Evolutionary conservation across 139 green algal genomes (phyloP).

Genomic region (Coccomyxa sp.): DNA sequence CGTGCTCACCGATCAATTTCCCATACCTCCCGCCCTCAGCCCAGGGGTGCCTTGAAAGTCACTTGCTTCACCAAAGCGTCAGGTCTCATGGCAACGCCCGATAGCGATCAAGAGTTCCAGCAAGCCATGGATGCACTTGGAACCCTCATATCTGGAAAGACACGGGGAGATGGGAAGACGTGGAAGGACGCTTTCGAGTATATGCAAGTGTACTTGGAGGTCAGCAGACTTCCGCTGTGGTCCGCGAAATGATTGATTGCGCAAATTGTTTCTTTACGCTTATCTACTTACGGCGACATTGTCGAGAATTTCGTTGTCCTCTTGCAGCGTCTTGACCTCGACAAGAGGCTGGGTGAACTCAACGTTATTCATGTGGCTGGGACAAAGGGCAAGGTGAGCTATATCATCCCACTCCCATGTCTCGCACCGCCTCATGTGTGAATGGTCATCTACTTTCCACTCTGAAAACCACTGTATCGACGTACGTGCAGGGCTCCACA

Average conservation of each 20-base stretch:
- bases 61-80: not conserved
- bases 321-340: conserved; percentile 40
- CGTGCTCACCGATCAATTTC: not conserved
- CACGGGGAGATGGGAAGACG: conserved; percentile 39
- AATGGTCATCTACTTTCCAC: not conserved
- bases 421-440: not conserved
- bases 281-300: not conserved
- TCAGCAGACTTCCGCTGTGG: conserved; percentile 21
- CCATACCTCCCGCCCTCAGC: not conserved
- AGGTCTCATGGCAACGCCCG: not conserved
- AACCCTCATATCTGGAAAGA: conserved; percentile 61
- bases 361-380: conserved; percentile 85
- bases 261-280: not conserved
- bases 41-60: not conserved
- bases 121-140: conserved; percentile 44
- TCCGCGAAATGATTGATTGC: not conserved
- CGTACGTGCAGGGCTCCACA: conserved; percentile 66
- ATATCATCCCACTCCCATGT: not conserved
- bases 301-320: not conserved
- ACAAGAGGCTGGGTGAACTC: conserved; percentile 51
- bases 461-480: not conserved
- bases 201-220: conserved; percentile 70
- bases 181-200: conserved; percentile 69
- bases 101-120: not conserved
- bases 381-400: conserved; percentile 83